phyloP scores from a whole-genome alignment of 2,329 filamentous ascomycete genomes.

The Alternaria viburni region DNA sequence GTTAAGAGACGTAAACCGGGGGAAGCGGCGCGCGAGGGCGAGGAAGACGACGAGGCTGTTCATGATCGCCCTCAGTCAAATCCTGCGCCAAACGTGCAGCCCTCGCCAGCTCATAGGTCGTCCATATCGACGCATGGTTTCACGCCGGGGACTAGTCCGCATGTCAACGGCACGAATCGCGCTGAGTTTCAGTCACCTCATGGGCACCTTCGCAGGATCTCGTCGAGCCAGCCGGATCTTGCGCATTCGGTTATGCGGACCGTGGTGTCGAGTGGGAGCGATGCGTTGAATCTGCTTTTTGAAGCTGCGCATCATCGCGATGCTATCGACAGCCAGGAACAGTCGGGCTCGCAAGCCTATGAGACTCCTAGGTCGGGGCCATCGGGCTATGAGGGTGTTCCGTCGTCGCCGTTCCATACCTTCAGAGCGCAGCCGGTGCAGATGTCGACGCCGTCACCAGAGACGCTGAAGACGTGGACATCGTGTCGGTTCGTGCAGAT shows the following conservation, averaged over 20 bases:
- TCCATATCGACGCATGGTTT: conserved; percentile 35
- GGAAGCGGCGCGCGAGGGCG: conserved; percentile 29
- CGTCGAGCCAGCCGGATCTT: conserved; percentile 44
- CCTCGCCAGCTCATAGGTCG: conserved; percentile 28
- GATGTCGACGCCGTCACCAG: conserved; percentile 47
- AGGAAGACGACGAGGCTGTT: conserved; percentile 24
- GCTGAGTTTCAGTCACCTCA: conserved; percentile 40
- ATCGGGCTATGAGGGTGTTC: conserved; percentile 30
- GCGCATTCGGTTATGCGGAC: conserved; percentile 54
- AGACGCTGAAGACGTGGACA: conserved; percentile 56
- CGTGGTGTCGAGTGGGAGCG: conserved; percentile 61
- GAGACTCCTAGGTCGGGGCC: conserved; percentile 45
- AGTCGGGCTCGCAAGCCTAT: conserved; percentile 46
- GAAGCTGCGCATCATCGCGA: conserved; percentile 54
- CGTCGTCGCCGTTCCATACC: conserved; percentile 39
- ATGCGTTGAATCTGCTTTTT: conserved; percentile 61
- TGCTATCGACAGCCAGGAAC: conserved; percentile 43
- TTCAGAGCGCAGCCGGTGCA: conserved; percentile 46
- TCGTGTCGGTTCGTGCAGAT: conserved; percentile 61
- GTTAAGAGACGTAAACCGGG: conserved; percentile 47
- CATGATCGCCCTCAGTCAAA: conserved; percentile 13
- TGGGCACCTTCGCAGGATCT: conserved; percentile 38
- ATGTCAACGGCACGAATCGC: conserved; percentile 28
- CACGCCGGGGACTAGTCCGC: conserved; percentile 36
- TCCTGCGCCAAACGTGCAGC: conserved; percentile 14